These are phyloP conservation scores for Trichothecium sympodiale DNA, from an alignment of 2,329 filamentous ascomycete species.

Conservation along the genomic window DNA sequence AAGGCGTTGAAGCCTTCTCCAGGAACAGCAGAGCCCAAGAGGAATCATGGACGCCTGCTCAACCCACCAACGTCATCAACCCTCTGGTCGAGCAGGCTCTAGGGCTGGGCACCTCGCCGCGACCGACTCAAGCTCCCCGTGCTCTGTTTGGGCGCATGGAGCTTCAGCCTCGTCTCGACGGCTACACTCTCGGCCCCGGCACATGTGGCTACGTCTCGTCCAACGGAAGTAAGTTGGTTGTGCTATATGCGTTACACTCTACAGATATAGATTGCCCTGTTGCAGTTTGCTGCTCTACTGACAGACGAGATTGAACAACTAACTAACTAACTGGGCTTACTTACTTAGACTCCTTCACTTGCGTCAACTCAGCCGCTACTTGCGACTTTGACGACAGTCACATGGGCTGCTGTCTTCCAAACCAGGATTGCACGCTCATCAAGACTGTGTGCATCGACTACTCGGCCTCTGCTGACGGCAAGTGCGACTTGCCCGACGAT, in stretches of 20 bases:
- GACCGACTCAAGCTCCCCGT: conserved; percentile 18
- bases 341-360: conserved; percentile 16
- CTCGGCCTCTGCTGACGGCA: conserved; percentile 10
- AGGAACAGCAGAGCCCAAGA: conserved; percentile 15
- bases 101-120: conserved; percentile 18
- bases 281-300: background rate
- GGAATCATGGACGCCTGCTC: conserved; percentile 4
- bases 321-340: too few relatives aligned
- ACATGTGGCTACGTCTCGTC: conserved; percentile 19
- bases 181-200: conserved; percentile 13
- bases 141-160: conserved; percentile 17
- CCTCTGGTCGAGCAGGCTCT: conserved; percentile 10
- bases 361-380: conserved; percentile 13
- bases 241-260: too few relatives aligned
- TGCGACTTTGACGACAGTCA: conserved; percentile 14
- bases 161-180: conserved; percentile 15
- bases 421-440: conserved; percentile 15
- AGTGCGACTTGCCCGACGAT: conserved; percentile 15
- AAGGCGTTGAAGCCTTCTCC: conserved; percentile 17
- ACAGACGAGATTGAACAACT: too few relatives aligned
- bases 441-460: conserved; percentile 22
- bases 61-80: background rate
- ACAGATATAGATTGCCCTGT: background rate
- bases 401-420: conserved; percentile 20
- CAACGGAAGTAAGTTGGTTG: conserved; percentile 20